Percentiles rank a stretch among this genome's conserved stretches.
Conservation (phyloP, 1,139 yeast genomes). For the Taiozyma sp. region DNA sequence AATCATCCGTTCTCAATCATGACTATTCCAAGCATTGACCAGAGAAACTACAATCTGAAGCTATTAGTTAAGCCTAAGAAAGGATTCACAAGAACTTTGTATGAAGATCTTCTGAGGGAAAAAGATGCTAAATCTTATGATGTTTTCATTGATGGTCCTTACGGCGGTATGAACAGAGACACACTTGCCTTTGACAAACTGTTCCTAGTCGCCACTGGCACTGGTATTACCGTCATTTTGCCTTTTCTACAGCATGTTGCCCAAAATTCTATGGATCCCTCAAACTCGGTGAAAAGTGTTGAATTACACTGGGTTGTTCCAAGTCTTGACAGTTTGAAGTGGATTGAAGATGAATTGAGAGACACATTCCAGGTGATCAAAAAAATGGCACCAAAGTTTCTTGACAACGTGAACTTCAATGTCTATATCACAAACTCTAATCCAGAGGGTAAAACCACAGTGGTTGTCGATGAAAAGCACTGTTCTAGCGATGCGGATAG, state of each 20-base stretch:
- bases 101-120: slow-evolving; percentile 21
- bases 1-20: slow-evolving; percentile 64
- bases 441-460: slow-evolving; percentile 1
- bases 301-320: slow-evolving; percentile 49
- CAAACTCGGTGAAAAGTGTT: slow-evolving; percentile 25
- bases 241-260: slow-evolving; percentile 35
- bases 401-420: slow-evolving; percentile 9
- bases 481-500: background rate
- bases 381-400: slow-evolving; percentile 2
- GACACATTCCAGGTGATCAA: slow-evolving; percentile 9
- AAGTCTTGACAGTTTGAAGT: slow-evolving; percentile 33
- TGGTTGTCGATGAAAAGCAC: background rate
- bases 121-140: slow-evolving; percentile 15
- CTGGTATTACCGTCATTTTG: slow-evolving; percentile 52
- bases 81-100: slow-evolving; percentile 43
- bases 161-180: slow-evolving; percentile 55
- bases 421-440: slow-evolving; percentile 19
- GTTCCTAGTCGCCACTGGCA: slow-evolving; percentile 42
- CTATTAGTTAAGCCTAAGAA: slow-evolving; percentile 45
- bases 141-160: slow-evolving; percentile 58
- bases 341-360: slow-evolving; percentile 42
- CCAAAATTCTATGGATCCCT: slow-evolving; percentile 2
- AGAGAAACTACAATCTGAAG: slow-evolving; percentile 31
- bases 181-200: slow-evolving; percentile 45
- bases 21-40: slow-evolving; percentile 30